A percentile compares a stretch with the other conserved stretches of the same genome.
Conservation (phyloP, 176 grass and related monocot genomes). For the Triticum aestivum region DNA sequence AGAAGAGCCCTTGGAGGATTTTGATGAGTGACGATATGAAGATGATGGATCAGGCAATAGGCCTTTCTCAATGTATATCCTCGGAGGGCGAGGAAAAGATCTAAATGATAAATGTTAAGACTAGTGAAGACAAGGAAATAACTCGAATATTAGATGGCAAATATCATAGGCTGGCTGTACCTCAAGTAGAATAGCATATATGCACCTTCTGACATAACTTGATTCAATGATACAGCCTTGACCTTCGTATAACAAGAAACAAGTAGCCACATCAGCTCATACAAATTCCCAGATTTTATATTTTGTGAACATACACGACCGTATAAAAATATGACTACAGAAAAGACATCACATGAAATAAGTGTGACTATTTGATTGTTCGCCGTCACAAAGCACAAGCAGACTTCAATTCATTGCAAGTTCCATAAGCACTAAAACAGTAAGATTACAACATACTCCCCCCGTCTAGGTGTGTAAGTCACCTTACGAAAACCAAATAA, state of each 20-base stretch:
- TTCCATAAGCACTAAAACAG: conserved; percentile 7
- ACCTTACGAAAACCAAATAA: too few relatives aligned
- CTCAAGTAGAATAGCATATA: conserved; percentile 99
- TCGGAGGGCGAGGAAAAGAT: conserved; percentile 82
- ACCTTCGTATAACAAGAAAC: conserved; percentile 51
- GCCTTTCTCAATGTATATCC: conserved; percentile 65
- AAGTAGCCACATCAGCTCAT: not conserved
- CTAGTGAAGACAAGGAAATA: not conserved
- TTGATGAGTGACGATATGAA: conserved; percentile 45
- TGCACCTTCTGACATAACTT: conserved; percentile 99
- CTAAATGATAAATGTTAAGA: conserved; percentile 55
- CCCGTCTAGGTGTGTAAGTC: too few relatives aligned
- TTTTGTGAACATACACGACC: not conserved
- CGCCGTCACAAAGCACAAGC: not conserved
- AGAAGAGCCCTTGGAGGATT: conserved; percentile 52
- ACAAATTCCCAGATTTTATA: not conserved
- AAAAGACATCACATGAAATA: not conserved
- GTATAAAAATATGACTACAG: not conserved
- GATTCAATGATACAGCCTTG: conserved; percentile 73
- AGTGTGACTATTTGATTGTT: not conserved
- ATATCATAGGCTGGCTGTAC: conserved; percentile 19
- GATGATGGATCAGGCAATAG: conserved; percentile 35
- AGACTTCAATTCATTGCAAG: conserved; percentile 8
- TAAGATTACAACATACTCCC: conserved; percentile 2
- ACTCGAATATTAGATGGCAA: not conserved